Evolutionary conservation across 2,329 filamentous ascomycete genomes (phyloP), one percentile per base, ranked within the genome.

Genomic region (Diplocarpon rosae): DNA sequence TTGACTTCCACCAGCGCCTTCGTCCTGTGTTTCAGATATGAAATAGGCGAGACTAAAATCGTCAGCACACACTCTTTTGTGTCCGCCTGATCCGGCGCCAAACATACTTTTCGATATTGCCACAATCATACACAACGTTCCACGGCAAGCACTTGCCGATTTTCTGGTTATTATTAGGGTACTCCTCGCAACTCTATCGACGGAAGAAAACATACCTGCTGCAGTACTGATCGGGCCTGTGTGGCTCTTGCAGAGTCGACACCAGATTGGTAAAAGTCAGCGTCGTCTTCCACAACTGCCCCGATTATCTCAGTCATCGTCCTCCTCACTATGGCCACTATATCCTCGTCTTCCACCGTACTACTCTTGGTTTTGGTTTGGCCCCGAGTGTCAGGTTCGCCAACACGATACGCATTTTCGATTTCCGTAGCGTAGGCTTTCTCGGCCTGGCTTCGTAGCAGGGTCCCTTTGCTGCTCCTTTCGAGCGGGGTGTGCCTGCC

Each of bases 381-480:
- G 30, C 38, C 36, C 2, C 12, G 11, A 10, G 16, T 36, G 17
- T 6, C 15, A 33, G 20, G 12, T 12, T 28, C 16, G 6, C 29
- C 37, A 10, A 13, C 12, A 10, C 58, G 39, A 12, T 78, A 80
- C 0, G 69, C 66, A 1, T 51, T 39, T 8, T 69, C 62, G 16
- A 80, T 78, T 1, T 63, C 47, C 0, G 62, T 45, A 1, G 59
- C 56, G 52, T 73, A 80, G 7, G 62, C 61, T 35, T 68, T 63
- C 46, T 78, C 73, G 0, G 71, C 74, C 37, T 65, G 65, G 11
- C 60, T 62, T 17, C 77, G 65, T 13, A 82, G 60, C 1, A 77
- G 63, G 0, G 75, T 78, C 0, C 78, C 78, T 58, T 83, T 83
- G 50, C 75, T 81, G 48, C 73, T 81, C 58, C 77, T 80, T 45